Conservation (phyloP, 768 basidiomycete genomes). For the Termitomyces sp. region DNA sequence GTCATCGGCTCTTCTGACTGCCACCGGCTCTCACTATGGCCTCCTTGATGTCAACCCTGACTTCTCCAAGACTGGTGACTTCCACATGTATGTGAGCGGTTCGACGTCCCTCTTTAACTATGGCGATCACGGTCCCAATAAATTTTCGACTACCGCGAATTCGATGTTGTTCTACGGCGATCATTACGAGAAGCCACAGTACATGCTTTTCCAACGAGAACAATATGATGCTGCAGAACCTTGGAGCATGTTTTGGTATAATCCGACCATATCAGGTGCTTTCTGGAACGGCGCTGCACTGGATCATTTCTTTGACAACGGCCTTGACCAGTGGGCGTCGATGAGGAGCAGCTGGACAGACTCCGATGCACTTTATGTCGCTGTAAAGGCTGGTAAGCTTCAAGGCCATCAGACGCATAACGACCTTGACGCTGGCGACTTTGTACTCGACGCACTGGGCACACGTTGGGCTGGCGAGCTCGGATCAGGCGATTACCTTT, state of each 20-base stretch:
- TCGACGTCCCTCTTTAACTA: constrained; percentile 84
- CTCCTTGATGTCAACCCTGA: constrained; percentile 71
- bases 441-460: constrained; percentile 92
- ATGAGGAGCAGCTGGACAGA: constrained; percentile 96
- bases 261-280: constrained; percentile 77
- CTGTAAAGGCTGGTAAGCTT: constrained; percentile 82
- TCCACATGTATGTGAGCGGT: constrained; percentile 88
- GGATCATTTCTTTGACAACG: constrained; percentile 78
- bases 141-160: constrained; percentile 93
- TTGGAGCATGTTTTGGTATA: constrained; percentile 92
- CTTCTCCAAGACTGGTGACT: constrained; percentile 71
- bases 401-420: constrained; percentile 92
- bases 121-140: constrained; percentile 91
- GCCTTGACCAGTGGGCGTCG: constrained; percentile 80
- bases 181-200: constrained; percentile 68
- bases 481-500: constrained; percentile 81
- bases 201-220: constrained; percentile 89
- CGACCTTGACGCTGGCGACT: constrained; percentile 93
- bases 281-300: constrained; percentile 88
- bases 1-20: constrained; percentile 75
- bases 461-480: constrained; percentile 94
- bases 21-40: constrained; percentile 81
- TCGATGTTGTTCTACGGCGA: constrained; percentile 75
- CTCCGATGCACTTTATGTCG: constrained; percentile 76
- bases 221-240: constrained; percentile 80